Base-by-base conservation (phyloP, 1,284 basidiomycete species). In the Ustilago hordei region DNA sequence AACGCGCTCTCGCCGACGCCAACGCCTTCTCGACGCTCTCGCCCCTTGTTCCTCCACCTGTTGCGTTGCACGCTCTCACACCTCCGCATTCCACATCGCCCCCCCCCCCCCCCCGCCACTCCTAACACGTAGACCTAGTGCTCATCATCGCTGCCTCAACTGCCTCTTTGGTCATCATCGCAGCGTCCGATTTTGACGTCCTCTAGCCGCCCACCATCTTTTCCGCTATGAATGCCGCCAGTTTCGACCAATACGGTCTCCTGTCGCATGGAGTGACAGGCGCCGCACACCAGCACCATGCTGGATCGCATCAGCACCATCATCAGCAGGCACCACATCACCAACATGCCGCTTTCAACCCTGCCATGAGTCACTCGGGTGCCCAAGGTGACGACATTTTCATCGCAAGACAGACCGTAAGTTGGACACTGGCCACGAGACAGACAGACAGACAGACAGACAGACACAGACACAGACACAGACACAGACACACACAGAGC, bases 161-260 rank as follows among this genome's bases (percentile, higher is more conserved):
- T 31, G 28, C 19, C n/a, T 55, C 43, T 54, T 48, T 55, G 55
- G 53, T 64, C 60, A 64, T 64, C 62, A 62, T 74, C 71, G 70
- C 39, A 64, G 64, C 64, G 70, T 73, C 70, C 61, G 70, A 73
- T 68, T 59, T 58, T 55, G 71, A 68, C 61, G 65, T 54, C 64
- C 59, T 50, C 62, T 61, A 61, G 62, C 62, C 71, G 62, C 65
- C 71, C 71, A 69, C 62, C 65, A 73, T 73, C 71, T 68, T 73
- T 69, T 65, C 71, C 66, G 47, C 59, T 63, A 77, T 77, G 74
- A 77, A 77, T 47, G 74, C 74, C 55, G 65, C 74, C 60, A 73
- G 61, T 47, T 78, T 78, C 54, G 75, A 78, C 64, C 74, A 77
- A 43, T 78, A 78, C 52, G 75, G 75, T 59, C 69, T 78, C 45